Conservation (phyloP, 2,329 filamentous ascomycete species). For the Ophiosphaerella narmari region DNA sequence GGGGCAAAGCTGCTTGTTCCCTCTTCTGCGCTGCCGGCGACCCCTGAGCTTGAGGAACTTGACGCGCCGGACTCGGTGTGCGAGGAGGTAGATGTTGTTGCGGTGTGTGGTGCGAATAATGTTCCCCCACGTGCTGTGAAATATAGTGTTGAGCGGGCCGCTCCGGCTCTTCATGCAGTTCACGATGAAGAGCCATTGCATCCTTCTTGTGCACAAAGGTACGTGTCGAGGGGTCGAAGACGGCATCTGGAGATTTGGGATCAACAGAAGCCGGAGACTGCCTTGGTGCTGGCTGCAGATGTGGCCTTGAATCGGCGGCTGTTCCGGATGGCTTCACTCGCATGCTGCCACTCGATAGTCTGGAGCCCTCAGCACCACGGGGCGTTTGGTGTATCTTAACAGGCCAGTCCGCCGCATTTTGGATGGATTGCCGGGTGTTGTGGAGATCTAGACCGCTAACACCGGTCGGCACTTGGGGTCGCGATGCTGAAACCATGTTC, state of each 20-base stretch:
- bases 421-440: slow-evolving; percentile 38
- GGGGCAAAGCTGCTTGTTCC: slow-evolving; percentile 12
- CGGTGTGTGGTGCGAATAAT: slow-evolving; percentile 10
- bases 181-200: slow-evolving; percentile 41
- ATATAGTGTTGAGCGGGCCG: slow-evolving; percentile 26
- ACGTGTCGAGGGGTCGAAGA: slow-evolving; percentile 44
- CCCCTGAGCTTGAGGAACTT: slow-evolving; percentile 14
- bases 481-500: slow-evolving; percentile 30
- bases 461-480: slow-evolving; percentile 34
- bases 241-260: slow-evolving; percentile 43
- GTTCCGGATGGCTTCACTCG: slow-evolving; percentile 56
- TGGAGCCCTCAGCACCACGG: slow-evolving; percentile 45
- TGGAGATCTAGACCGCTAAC: slow-evolving; percentile 23
- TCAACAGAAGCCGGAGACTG: slow-evolving; percentile 34
- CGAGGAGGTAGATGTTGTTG: slow-evolving; percentile 13
- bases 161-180: slow-evolving; percentile 33
- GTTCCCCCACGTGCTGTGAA: slow-evolving; percentile 22
- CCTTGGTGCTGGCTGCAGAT: slow-evolving; percentile 12
- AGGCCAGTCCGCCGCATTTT: slow-evolving; percentile 44
- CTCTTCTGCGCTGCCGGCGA: slow-evolving; percentile 12
- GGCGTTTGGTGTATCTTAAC: slow-evolving; percentile 48
- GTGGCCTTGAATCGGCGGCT: slow-evolving; percentile 43
- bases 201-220: slow-evolving; percentile 45
- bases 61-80: slow-evolving; percentile 25
- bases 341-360: slow-evolving; percentile 58